phyloP scores from a whole-genome alignment of 257 asterid genomes.

The Handroanthus guayacan region DNA sequence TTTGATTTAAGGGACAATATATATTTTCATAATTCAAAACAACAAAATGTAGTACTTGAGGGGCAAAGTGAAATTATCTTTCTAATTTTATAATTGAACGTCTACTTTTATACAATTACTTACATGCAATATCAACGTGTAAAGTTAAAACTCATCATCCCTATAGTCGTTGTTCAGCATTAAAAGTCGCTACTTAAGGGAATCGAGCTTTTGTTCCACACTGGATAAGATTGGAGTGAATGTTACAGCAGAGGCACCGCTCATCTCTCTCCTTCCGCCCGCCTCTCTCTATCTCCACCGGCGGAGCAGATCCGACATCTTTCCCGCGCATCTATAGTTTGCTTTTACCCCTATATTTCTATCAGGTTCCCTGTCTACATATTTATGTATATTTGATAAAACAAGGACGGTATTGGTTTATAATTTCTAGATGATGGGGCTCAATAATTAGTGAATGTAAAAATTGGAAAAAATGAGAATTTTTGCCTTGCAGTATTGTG shows the following conservation, averaged over 20 bases:
- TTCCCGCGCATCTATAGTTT: slow-evolving; percentile 2
- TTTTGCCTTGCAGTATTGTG: slow-evolving; percentile 1
- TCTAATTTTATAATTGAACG: neutral
- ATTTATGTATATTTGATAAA: neutral
- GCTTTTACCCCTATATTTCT: slow-evolving; percentile 8
- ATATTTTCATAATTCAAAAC: too few relatives aligned
- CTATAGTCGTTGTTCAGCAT: neutral
- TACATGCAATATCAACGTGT: slow-evolving; percentile 27
- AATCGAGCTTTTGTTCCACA: slow-evolving; percentile 36
- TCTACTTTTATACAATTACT: slow-evolving; percentile 31
- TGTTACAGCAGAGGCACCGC: slow-evolving; percentile 59
- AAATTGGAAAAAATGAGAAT: neutral
- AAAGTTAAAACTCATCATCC: slow-evolving; percentile 9
- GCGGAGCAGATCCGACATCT: slow-evolving; percentile 51
- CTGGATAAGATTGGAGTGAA: slow-evolving; percentile 61
- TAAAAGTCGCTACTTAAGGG: slow-evolving; percentile 29
- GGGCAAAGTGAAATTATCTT: too few relatives aligned
- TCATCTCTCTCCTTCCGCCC: slow-evolving; percentile 26
- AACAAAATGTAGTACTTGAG: too few relatives aligned
- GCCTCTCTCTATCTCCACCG: slow-evolving; percentile 22
- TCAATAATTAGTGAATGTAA: slow-evolving; percentile 17
- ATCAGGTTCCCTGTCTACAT: slow-evolving; percentile 40
- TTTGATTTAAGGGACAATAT: too few relatives aligned
- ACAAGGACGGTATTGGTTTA: neutral
- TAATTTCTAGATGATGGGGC: neutral